Conservation (phyloP, 306 rosid genomes). For the Clitoria ternatea region DNA sequence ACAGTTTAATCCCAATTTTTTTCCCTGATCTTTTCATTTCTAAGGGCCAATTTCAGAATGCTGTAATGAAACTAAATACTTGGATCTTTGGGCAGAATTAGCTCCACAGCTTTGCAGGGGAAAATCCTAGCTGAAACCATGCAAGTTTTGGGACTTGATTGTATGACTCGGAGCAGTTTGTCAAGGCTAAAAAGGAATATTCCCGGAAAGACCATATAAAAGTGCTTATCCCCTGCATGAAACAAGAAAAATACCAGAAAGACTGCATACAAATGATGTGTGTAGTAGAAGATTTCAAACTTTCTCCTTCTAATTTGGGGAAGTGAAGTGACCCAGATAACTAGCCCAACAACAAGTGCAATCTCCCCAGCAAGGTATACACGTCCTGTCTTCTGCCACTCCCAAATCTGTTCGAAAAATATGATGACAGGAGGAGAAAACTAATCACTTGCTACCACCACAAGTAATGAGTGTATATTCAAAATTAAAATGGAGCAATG, state of each 20-base stretch:
- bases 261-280: constrained; percentile 72
- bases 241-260: constrained; percentile 84
- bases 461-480: background rate
- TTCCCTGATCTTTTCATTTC: background rate
- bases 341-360: constrained; percentile 51
- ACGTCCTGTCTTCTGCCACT: constrained; percentile 81
- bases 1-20: background rate
- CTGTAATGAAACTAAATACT: constrained; percentile 33
- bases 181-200: constrained; percentile 80
- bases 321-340: constrained; percentile 78
- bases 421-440: background rate
- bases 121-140: constrained; percentile 58
- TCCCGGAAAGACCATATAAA: constrained; percentile 72
- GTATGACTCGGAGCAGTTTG: constrained; percentile 67
- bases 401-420: constrained; percentile 53
- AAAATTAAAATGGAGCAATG: background rate
- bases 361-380: constrained; percentile 87
- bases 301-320: constrained; percentile 78
- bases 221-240: constrained; percentile 89
- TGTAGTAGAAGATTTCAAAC: constrained; percentile 83
- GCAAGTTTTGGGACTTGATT: constrained; percentile 71
- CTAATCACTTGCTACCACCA: background rate
- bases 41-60: constrained; percentile 12
- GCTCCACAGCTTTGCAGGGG: constrained; percentile 68
- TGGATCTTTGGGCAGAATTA: constrained; percentile 72